Percentiles rank a stretch among this genome's conserved stretches.
phyloP scores from a whole-genome alignment of 2,329 filamentous ascomycete species.

The Phialocephala subalpina region DNA sequence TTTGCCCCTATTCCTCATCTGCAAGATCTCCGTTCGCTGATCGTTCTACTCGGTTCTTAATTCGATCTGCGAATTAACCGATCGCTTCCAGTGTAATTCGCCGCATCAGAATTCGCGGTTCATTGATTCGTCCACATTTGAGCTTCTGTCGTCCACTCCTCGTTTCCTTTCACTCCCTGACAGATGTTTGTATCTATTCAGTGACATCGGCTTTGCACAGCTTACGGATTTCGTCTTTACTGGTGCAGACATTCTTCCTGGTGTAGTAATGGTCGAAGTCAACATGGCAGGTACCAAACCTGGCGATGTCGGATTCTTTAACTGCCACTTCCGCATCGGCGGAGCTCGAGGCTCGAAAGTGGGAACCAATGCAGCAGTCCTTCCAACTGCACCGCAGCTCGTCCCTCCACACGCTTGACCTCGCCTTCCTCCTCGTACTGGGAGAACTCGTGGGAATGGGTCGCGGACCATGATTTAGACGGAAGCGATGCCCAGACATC shows the following conservation, averaged over 20 bases:
- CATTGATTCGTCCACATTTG: too few species aligned
- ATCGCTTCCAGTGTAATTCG: too few species aligned
- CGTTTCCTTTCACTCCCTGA: too few species aligned
- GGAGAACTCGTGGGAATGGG: slow-evolving; percentile 33
- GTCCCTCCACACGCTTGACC: slow-evolving; percentile 23
- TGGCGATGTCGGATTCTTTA: slow-evolving; percentile 49
- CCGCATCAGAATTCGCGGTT: too few species aligned
- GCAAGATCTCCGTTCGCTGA: too few species aligned
- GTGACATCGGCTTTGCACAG: slow-evolving; percentile 53
- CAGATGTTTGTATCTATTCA: too few species aligned
- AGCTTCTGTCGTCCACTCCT: too few species aligned
- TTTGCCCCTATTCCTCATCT: too few species aligned
- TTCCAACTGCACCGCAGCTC: slow-evolving; percentile 23
- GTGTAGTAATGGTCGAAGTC: slow-evolving; percentile 32
- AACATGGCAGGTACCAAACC: slow-evolving; percentile 30
- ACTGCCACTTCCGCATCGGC: slow-evolving; percentile 54
- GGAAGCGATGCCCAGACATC: neutral
- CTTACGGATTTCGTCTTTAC: slow-evolving; percentile 49
- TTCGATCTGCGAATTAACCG: too few species aligned
- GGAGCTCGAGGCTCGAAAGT: slow-evolving; percentile 54
- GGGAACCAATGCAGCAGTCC: slow-evolving; percentile 28
- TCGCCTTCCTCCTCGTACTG: slow-evolving; percentile 20
- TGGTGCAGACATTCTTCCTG: slow-evolving; percentile 51
- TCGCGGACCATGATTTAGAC: slow-evolving; percentile 40
- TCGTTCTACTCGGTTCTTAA: too few species aligned